These are phyloP conservation scores for Ogataea trehalophila DNA, from an alignment of 805 yeast species.

Conservation along the genomic window DNA sequence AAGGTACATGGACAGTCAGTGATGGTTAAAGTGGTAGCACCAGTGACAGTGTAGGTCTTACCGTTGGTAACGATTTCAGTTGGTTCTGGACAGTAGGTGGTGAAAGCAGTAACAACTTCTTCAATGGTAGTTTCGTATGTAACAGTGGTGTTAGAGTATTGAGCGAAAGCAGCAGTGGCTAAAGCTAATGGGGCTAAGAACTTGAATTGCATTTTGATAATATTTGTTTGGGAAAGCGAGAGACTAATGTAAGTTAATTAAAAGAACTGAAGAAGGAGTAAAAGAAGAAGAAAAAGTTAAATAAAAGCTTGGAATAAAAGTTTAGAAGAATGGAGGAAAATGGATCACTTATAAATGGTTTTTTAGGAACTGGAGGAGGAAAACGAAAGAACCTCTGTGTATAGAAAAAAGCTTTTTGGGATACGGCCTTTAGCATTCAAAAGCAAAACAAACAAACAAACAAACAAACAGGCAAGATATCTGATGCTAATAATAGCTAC, in stretches of 20 bases:
- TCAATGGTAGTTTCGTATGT: slow-evolving; percentile 39
- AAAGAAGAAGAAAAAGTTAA: not conserved
- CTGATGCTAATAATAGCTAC: too few species aligned
- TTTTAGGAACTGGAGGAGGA: not conserved
- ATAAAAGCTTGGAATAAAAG: not conserved
- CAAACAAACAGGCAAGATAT: too few species aligned
- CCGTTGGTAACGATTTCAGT: slow-evolving; percentile 63
- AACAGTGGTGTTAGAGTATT: slow-evolving; percentile 42
- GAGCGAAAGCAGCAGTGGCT: slow-evolving; percentile 40
- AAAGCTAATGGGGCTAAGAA: slow-evolving; percentile 31
- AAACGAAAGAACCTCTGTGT: not conserved
- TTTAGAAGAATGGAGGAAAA: not conserved
- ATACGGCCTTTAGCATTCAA: too few species aligned
- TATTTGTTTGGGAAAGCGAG: slow-evolving; percentile 23
- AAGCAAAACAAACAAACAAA: too few species aligned
- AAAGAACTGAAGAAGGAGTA: not conserved
- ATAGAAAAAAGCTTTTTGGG: too few species aligned
- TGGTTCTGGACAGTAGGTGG: slow-evolving; percentile 80
- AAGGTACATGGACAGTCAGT: slow-evolving; percentile 85
- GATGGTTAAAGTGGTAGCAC: slow-evolving; percentile 77
- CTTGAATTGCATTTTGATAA: slow-evolving; percentile 32
- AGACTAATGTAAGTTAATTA: slow-evolving; percentile 18
- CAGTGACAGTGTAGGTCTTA: slow-evolving; percentile 70
- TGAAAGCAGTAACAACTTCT: slow-evolving; percentile 62
- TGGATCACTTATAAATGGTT: not conserved